Percentiles rank a stretch among this genome's conserved stretches.
Evolutionary conservation across 306 rosid genomes (phyloP).

Genomic region (Oemleria cerasiformis): DNA sequence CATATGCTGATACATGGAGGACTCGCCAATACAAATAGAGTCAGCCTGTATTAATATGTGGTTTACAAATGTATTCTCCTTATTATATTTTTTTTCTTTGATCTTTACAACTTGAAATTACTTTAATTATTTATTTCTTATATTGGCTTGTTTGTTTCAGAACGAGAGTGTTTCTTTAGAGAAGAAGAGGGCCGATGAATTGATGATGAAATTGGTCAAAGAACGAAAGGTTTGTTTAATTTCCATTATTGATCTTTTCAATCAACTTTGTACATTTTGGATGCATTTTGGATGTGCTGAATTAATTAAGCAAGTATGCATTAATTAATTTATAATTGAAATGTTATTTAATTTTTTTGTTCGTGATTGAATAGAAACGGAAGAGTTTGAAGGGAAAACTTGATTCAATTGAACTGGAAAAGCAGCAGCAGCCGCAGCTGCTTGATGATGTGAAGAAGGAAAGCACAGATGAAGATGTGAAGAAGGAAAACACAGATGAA

Average conservation of each 20-base stretch:
- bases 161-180: constrained; percentile 51
- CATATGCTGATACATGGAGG: too few species aligned
- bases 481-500: constrained; percentile 41
- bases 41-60: too few species aligned
- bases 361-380: constrained; percentile 19
- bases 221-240: constrained; percentile 43
- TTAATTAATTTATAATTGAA: neutral
- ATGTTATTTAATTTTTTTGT: neutral
- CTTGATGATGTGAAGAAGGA: constrained; percentile 26
- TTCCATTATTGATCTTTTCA: neutral
- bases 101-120: neutral
- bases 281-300: neutral
- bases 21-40: too few species aligned
- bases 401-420: constrained; percentile 46
- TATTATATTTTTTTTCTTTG: too few species aligned
- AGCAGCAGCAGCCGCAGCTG: constrained; percentile 6
- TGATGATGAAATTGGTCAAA: constrained; percentile 40
- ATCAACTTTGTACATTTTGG: neutral
- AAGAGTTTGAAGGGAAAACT: constrained; percentile 59
- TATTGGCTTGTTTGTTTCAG: constrained; percentile 22
- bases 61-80: too few species aligned
- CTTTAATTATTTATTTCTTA: neutral
- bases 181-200: constrained; percentile 50
- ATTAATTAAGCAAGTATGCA: neutral
- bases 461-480: constrained; percentile 37